Evolutionary conservation across 2,329 filamentous ascomycete species (phyloP), one percentile per base, ranked within the genome.

Genomic region (Alternaria solani): DNA sequence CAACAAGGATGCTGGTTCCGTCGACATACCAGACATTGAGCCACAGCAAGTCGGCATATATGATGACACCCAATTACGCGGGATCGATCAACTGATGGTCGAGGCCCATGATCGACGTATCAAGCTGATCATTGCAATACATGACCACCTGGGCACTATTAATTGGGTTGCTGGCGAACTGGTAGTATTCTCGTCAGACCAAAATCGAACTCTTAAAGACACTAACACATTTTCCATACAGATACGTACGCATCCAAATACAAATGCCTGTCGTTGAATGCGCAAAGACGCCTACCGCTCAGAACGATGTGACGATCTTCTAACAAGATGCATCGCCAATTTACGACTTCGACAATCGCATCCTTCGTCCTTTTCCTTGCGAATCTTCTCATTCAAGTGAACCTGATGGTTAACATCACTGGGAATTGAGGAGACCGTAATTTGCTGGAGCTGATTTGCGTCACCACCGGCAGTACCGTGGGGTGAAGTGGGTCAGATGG

Each of bases 291-390:
- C 36, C 51, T 9, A 44, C 57, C 2, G 38, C 20, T 30, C 38
- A 56, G 52, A 60, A 60, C 26, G 57, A 60, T 25, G 57, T 60
- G 5, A 60, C 52, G 2, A 57, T 38, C 42, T 60, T 42, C 12
- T 56, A 60, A 39, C 57, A 60, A 32, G 57, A 60, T 28, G 52
- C 57, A 20, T 60, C 57, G 26, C 57, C 57, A 16, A 60, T 57
- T 8, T 51, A 9, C 52, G 57, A 60, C 46, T 60, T 57, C 5
- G 57, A 57, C n/a, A 60, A 60, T n/a, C 57, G 57, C 12, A 23
- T 23, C 20, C 20, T 23, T 23, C 20, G 4, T 23, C 20, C 20
- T 23, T 23, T 23, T 23, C 20, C 20, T 23, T 23, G 20, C 20
- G 20, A 23, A 23, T 23, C 20, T 23, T 23, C 20, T 23, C 20